Conservation (phyloP, 2,329 filamentous ascomycete genomes). For the Chaetomium globosum region DNA sequence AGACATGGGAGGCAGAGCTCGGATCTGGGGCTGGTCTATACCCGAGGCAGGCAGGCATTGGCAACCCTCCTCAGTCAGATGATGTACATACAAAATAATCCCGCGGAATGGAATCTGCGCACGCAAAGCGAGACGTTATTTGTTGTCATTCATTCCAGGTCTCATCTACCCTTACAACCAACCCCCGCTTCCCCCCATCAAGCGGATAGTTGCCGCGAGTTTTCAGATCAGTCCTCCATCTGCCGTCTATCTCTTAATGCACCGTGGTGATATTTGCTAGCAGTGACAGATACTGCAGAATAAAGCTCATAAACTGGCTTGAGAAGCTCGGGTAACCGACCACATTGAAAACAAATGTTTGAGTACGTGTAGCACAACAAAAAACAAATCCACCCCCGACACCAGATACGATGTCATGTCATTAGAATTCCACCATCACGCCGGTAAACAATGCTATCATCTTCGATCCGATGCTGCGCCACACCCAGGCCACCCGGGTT, state of each 20-base stretch:
- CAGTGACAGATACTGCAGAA: neutral
- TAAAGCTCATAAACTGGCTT: neutral
- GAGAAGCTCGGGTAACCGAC: neutral
- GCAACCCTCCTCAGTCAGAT: conserved; percentile 17
- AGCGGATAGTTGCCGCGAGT: neutral
- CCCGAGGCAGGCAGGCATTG: conserved; percentile 15
- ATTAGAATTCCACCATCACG: neutral
- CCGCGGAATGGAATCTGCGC: neutral
- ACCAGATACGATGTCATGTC: conserved; percentile 14
- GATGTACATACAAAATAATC: conserved; percentile 11
- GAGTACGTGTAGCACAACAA: neutral
- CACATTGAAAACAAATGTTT: neutral
- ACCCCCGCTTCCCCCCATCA: neutral
- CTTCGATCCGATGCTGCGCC: neutral
- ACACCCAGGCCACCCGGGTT: neutral
- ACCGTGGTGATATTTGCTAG: neutral
- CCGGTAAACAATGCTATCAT: conserved; percentile 12
- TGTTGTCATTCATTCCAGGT: neutral
- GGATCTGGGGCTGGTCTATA: conserved; percentile 18
- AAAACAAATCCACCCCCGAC: conserved; percentile 13
- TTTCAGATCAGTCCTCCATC: neutral
- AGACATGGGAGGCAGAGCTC: neutral
- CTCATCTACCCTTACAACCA: neutral
- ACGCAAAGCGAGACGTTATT: neutral
- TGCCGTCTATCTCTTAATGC: neutral